Conservation (phyloP, 2,329 filamentous ascomycete species). For the Colletotrichum euphorbiae region DNA sequence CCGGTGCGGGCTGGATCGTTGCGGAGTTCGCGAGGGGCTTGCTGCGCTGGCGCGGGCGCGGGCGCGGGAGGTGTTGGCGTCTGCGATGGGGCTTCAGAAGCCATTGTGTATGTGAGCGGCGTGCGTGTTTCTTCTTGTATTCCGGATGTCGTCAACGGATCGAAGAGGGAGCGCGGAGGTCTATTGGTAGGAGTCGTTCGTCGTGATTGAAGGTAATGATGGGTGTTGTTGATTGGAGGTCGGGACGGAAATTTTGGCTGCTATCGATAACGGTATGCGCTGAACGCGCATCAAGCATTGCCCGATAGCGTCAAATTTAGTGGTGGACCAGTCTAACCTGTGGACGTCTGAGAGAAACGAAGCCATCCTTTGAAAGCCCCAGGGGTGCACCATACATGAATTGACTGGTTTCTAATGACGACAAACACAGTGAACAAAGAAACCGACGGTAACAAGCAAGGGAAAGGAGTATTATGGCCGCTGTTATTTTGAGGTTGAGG, state of each 20-base stretch:
- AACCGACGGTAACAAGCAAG: no score
- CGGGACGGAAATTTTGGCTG: slow-evolving; percentile 35
- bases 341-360: neutral
- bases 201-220: slow-evolving; percentile 6
- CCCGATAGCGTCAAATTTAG: slow-evolving; percentile 4
- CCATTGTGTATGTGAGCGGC: neutral
- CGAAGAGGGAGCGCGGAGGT: neutral
- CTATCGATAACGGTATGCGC: slow-evolving; percentile 33
- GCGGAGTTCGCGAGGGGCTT: slow-evolving; percentile 52
- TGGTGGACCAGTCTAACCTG: slow-evolving; percentile 1
- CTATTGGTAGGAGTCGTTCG: neutral
- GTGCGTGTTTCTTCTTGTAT: neutral
- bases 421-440: no score
- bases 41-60: slow-evolving; percentile 10
- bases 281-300: neutral
- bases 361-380: no score
- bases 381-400: no score
- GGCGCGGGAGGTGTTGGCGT: slow-evolving; percentile 34
- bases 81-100: slow-evolving; percentile 24
- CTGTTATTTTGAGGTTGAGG: no score
- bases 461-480: no score
- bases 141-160: neutral
- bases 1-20: slow-evolving; percentile 72
- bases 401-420: no score
- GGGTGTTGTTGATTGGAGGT: slow-evolving; percentile 10